Evolutionary conservation across 1,284 basidiomycete genomes (phyloP), one percentile per base, ranked within the genome.

Genomic region (Cystobasidiaceae sp.): DNA sequence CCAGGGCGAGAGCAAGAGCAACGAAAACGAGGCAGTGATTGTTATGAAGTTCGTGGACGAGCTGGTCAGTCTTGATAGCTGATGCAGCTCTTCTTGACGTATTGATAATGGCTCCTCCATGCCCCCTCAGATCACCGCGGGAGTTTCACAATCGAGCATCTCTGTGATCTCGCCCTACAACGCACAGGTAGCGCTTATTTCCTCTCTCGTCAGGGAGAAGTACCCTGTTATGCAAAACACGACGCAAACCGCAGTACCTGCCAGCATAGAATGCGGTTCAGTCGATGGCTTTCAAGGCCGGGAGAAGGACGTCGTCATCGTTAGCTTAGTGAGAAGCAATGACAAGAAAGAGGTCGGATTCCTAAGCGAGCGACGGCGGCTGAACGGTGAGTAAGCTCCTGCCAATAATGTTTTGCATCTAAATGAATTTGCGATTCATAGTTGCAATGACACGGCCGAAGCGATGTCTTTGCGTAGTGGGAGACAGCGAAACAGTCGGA

Each of bases 141-240:
- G 92, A 0, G 77, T 98, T 0, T 75, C 81, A 0, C 82, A 90
- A 0, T 78, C 78, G 0, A 87, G 93, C 71, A 90, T 98, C 61
- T 90, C 90, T 0, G 82, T 98, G 55, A 88, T 98, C 66, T 90
- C 92, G 3, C 93, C 96, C 82, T 96, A 96, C 76, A 91, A 94
- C 79, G 90, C 91, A 0, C 93, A 96, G 77, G 91, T 93, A 0
- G 83, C 87, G 0, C 80, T 92, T 9, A 79, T 94, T 56, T 83
- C 88, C 0, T 84, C 85, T 2, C 77, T 64, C 4, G 39, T 64
- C 32, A 7, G 52, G 11, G 61, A 64, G 21, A 33, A 45, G 50
- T 58, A 68, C 49, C 32, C 68, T 45, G 11, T 55, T 60, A 17
- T 56, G 59, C 44, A 49, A 28, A 23, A 32, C 23, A 17, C 49